Conservation (phyloP, 106 monocot species). For the Allium fistulosum region DNA sequence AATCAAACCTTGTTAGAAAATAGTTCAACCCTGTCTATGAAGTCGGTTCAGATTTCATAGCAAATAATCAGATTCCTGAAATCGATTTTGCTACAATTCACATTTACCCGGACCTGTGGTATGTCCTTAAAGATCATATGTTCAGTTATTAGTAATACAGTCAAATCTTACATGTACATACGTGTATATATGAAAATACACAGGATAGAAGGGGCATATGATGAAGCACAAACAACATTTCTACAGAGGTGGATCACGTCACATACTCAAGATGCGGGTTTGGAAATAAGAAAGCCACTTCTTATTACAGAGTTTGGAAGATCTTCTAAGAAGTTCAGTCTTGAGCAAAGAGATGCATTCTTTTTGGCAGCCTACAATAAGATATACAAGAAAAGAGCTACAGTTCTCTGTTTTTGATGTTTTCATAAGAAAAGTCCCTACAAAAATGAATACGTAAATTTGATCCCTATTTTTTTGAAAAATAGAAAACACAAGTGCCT, state of each 20-base stretch:
- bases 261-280: constrained; percentile 53
- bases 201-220: constrained; percentile 53
- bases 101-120: constrained; percentile 73
- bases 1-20: constrained; percentile 32
- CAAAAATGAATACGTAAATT: too few species aligned
- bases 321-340: constrained; percentile 73
- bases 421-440: too few species aligned
- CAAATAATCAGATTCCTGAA: constrained; percentile 34
- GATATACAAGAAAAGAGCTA: too few species aligned
- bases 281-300: constrained; percentile 60
- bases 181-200: background rate
- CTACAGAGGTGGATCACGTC: constrained; percentile 65
- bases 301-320: constrained; percentile 85
- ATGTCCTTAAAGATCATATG: background rate
- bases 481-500: too few species aligned
- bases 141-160: background rate
- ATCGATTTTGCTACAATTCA: constrained; percentile 70
- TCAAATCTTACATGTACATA: background rate
- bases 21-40: constrained; percentile 38
- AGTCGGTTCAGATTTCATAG: constrained; percentile 62
- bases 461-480: too few species aligned
- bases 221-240: constrained; percentile 56
- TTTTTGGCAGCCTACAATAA: constrained; percentile 51
- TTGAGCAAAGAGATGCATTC: constrained; percentile 44
- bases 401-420: too few species aligned